Conservation (phyloP, 164 flowering plant species). For the Akebia trifoliata region DNA sequence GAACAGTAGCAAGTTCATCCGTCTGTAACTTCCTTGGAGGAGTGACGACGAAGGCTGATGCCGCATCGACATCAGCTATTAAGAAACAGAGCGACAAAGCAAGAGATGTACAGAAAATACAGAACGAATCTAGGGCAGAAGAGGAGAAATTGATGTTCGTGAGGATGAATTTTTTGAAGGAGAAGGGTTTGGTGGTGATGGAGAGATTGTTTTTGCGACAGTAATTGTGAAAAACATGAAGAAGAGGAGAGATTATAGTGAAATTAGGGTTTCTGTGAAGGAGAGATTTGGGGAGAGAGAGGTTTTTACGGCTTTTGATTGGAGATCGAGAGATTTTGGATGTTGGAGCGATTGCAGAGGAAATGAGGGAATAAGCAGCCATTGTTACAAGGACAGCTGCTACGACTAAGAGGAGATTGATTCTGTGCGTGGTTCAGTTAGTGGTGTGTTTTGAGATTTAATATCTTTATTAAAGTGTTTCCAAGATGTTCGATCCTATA, state of each 20-base stretch:
- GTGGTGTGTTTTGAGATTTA: no score
- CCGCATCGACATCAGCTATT: conserved; percentile 50
- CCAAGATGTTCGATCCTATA: no score
- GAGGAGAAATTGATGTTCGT: no score
- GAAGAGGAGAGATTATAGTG: conserved; percentile 6
- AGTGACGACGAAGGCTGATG: conserved; percentile 73
- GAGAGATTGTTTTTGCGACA: neutral
- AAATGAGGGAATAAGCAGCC: conserved; percentile 30
- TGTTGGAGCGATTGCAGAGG: conserved; percentile 16
- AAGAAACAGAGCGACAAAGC: conserved; percentile 57
- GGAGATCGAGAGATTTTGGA: no score
- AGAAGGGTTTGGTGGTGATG: neutral
- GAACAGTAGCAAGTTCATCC: conserved; percentile 95
- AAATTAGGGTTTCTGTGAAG: no score
- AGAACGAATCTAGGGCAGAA: conserved; percentile 34
- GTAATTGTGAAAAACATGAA: conserved; percentile 9
- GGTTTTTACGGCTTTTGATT: no score
- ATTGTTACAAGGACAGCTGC: no score
- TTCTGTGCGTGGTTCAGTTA: no score
- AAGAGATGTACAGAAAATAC: conserved; percentile 54
- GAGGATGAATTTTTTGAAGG: neutral
- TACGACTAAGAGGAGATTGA: no score
- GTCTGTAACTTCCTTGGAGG: conserved; percentile 72
- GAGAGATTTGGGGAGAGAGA: conserved; percentile 15
- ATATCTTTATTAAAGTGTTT: no score